Evolutionary conservation across 306 rosid genomes (phyloP).

Genomic region (Citrullus mucosospermus): DNA sequence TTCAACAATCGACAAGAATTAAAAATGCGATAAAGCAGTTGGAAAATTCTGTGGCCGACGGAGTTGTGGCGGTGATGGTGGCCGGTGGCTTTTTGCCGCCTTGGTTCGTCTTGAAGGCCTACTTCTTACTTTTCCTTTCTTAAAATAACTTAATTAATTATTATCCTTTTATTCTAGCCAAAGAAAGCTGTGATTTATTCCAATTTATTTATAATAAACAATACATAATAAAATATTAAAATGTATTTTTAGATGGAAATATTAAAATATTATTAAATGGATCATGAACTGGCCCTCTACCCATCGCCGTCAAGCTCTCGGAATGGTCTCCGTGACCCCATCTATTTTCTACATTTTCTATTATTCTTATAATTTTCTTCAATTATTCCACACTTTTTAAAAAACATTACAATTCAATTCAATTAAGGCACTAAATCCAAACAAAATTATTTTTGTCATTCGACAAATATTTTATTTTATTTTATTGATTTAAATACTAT

Average conservation of each 20-base stretch:
- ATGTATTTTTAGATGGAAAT: too few relatives aligned
- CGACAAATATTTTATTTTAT: too few relatives aligned
- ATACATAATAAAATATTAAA: too few relatives aligned
- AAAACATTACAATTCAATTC: too few relatives aligned
- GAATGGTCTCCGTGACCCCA: background rate
- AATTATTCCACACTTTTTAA: too few relatives aligned
- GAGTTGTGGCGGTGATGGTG: background rate
- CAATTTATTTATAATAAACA: background rate
- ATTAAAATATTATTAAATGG: too few relatives aligned
- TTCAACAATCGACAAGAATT: background rate
- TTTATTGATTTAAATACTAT: too few relatives aligned
- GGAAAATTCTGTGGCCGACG: background rate
- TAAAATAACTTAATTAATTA: background rate
- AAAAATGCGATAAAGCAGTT: background rate
- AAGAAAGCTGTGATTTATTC: background rate
- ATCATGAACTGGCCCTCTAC: background rate
- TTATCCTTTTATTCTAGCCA: background rate
- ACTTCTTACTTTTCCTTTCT: background rate
- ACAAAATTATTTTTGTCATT: too few relatives aligned
- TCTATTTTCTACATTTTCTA: background rate
- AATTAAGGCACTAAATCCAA: too few relatives aligned
- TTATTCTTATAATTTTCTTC: too few relatives aligned
- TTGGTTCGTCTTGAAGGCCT: background rate
- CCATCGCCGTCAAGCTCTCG: background rate
- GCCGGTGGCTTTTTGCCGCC: conserved; percentile 6